Base-by-base conservation (phyloP, 352 stramenopile genomes). In the Lagenidium giganteum region DNA sequence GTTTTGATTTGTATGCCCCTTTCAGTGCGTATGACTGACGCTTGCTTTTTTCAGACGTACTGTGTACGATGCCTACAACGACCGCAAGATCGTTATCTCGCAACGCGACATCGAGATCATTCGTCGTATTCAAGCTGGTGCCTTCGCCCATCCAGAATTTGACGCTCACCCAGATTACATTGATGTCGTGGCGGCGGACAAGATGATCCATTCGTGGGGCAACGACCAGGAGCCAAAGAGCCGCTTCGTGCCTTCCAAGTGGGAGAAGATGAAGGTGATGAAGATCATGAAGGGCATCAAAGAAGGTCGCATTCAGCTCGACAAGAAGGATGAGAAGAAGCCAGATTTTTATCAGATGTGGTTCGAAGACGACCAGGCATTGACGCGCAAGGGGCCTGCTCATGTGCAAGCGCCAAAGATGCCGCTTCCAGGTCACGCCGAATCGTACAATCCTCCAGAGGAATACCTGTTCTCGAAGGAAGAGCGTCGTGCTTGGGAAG, bases 51-150 rank as follows among this genome's bases (percentile, higher is more conserved):
- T 21, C 21, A 88, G 76, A 43, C 79, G 91, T 29, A 97, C 93
- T 2, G 87, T 99, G 22, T 98, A 99, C 62, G 97, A 99, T 66
- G 91, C 83, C 14, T 94, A 99, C 55, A 99, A 99, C 48, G 96
- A 97, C 43, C 89, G 84, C 34, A 94, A 98, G 51, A 95, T 99
- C 18, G 75, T 93, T 11, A 63, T 99, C 28, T 96, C 93, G 23
- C 69, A 95, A 30, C 80, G 95, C 43, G 93, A 99, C 51, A 80
- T 99, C 54, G 93, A 98, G 57, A 87, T 99, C 25, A 98, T 99
- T 54, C 75, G 94, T 18, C 83, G 95, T 52, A 95, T 99, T 44
- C 95, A 98, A 55, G 67, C 80, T 3, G 78, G 83, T 43, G 83
- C 75, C 9, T 96, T 93, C 47, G 83, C 83, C 5, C 79, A 96